Evolutionary conservation across 2,329 filamentous ascomycete genomes (phyloP), one percentile per base, ranked within the genome.

Genomic region (Colletotrichum siamense): DNA sequence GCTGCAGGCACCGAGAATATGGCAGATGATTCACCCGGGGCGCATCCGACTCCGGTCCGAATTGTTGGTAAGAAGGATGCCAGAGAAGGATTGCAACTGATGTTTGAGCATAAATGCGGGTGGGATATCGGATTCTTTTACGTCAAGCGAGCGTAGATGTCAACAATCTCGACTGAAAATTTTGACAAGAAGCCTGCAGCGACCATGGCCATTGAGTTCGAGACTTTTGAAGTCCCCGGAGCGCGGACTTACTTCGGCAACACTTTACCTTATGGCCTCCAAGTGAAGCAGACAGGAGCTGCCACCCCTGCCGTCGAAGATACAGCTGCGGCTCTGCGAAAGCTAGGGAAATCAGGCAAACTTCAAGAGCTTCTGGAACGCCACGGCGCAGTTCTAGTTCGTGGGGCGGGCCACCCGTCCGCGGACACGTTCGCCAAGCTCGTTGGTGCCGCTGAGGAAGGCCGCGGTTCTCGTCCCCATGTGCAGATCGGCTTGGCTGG

Each of bases 391-490:
- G 73, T 78, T 13, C 32, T 78, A 22, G 22, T 78, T 26, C 69
- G 77, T 5, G 77, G 77, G 5, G 69, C 69, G 13, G 77, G 77
- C 4, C 28, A 68, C 26, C 52, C 77, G 6, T 76, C 71, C 6
- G 73, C 77, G 6, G 73, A 78, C 49, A 80, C 78, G 18, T 80
- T 80, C 22, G 78, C 79, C 4, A 70, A 71, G 32, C 55, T 78
- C 18, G 68, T 78, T 8, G 74, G 74, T 13, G 77, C 75, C 3
- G 76, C 69, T 3, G 77, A 77, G 26, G 55, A 72, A 30, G 76
- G 62, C 13, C 72, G 75, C 8, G 76, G 75, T 16, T 76, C 76
- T n/a, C 34, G 16, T 18, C 77, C 76, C 8, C 71, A 87, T 87
- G 86, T 82, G 22, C 70, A 76, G 34, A 73, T 76, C n/a, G 74